Conservation (phyloP, 768 basidiomycete genomes). For the Podaxis sp. region DNA sequence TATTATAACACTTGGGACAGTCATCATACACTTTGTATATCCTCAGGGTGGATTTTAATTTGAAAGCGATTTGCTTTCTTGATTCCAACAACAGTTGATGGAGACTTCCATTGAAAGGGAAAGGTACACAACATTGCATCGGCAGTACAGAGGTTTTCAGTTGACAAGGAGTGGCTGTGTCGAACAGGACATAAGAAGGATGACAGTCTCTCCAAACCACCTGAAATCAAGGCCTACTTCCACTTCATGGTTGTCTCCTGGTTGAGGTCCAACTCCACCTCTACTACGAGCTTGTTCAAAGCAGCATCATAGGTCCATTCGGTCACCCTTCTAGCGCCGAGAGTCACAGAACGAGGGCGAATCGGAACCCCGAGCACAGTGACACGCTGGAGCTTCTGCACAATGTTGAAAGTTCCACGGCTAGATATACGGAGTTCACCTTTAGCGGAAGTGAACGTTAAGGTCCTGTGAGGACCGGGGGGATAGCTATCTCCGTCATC, state of each 20-base stretch:
- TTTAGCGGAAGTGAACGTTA: constrained; percentile 42
- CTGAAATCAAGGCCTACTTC: not conserved
- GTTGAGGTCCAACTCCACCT: constrained; percentile 45
- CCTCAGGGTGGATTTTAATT: not conserved
- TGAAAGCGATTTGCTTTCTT: not conserved
- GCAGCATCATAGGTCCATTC: constrained; percentile 40
- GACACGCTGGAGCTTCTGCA: constrained; percentile 48
- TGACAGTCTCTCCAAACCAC: not conserved
- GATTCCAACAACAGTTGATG: too few relatives aligned
- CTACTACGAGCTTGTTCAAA: constrained; percentile 42
- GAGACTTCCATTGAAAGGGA: not conserved
- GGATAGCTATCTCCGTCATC: constrained; percentile 70
- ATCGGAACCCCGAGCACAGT: constrained; percentile 57
- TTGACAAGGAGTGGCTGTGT: not conserved
- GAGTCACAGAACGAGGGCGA: constrained; percentile 37
- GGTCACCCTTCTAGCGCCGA: constrained; percentile 34
- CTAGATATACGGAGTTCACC: constrained; percentile 38
- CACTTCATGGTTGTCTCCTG: constrained; percentile 8
- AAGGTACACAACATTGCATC: not conserved
- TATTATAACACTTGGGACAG: not conserved
- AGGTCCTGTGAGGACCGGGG: constrained; percentile 50
- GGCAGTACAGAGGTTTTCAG: not conserved
- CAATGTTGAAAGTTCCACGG: constrained; percentile 41
- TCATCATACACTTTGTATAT: not conserved
- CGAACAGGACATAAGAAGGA: not conserved